Percentiles rank a stretch among this genome's conserved stretches.
Evolutionary conservation across 1,284 basidiomycete genomes (phyloP).

Genomic region (Malassezia brasiliensis): DNA sequence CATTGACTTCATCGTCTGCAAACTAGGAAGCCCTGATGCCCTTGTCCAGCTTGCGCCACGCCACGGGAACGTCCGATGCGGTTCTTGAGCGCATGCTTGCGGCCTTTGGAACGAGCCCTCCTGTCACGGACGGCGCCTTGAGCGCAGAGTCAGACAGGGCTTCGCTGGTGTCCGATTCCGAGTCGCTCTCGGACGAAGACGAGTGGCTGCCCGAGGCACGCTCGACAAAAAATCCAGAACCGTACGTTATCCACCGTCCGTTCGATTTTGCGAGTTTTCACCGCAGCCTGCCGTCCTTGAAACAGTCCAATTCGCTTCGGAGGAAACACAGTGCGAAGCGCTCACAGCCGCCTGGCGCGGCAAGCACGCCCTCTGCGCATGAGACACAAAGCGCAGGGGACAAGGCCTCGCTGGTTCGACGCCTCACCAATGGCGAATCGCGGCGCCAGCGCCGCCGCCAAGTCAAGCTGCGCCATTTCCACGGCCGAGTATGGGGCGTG

Average conservation of each 20-base stretch:
- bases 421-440: not conserved
- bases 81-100: not conserved
- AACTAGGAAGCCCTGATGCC: too few species aligned
- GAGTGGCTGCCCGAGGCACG: not conserved
- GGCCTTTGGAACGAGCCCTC: not conserved
- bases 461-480: not conserved
- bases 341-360: too few species aligned
- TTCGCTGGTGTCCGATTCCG: not conserved
- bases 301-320: not conserved
- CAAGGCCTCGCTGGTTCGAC: not conserved
- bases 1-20: too few species aligned
- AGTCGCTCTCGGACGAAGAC: not conserved
- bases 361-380: not conserved
- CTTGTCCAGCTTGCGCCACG: too few species aligned
- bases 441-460: not conserved
- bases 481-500: not conserved
- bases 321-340: not conserved
- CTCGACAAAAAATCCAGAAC: not conserved
- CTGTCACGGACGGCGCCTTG: not conserved
- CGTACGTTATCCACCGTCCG: conserved; percentile 2
- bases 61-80: not conserved
- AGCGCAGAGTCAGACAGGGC: not conserved
- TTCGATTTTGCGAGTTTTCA: conserved; percentile 4
- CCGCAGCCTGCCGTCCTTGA: not conserved
- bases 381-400: not conserved